Conservation (phyloP, 805 yeast genomes). For the Nakazawaea wyomingensis region DNA sequence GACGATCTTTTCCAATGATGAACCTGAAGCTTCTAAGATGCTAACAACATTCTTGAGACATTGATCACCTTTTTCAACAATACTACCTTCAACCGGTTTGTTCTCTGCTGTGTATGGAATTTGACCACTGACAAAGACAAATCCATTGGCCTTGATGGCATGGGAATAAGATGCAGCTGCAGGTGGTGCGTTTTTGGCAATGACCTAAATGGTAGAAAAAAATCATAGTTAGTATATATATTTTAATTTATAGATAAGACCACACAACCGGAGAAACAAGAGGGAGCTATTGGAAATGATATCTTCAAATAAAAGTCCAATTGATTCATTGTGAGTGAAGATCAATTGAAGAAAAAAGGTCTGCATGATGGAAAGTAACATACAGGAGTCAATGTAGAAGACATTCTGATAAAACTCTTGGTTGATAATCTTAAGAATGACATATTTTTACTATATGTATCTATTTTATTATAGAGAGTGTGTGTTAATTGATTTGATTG, state of each 20-base stretch:
- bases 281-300: too few species aligned
- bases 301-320: too few species aligned
- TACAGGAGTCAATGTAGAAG: constrained; percentile 33
- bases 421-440: not conserved
- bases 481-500: too few species aligned
- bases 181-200: constrained; percentile 80
- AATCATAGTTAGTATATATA: not conserved
- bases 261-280: too few species aligned
- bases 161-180: constrained; percentile 97
- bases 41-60: constrained; percentile 61
- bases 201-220: constrained; percentile 31
- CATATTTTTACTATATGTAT: not conserved
- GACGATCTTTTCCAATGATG: constrained; percentile 76
- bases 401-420: constrained; percentile 24
- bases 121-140: constrained; percentile 92
- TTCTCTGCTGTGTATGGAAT: constrained; percentile 84
- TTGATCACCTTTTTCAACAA: constrained; percentile 75
- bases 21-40: constrained; percentile 80
- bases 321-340: too few species aligned
- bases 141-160: constrained; percentile 88
- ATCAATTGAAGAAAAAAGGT: too few species aligned
- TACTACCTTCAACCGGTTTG: constrained; percentile 70
- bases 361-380: constrained; percentile 11
- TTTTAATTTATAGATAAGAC: too few species aligned
- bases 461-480: too few species aligned